A percentile compares a stretch with the other conserved stretches of the same genome.
Evolutionary conservation across 768 basidiomycete genomes (phyloP).

Genomic region (Nidularia sp.): DNA sequence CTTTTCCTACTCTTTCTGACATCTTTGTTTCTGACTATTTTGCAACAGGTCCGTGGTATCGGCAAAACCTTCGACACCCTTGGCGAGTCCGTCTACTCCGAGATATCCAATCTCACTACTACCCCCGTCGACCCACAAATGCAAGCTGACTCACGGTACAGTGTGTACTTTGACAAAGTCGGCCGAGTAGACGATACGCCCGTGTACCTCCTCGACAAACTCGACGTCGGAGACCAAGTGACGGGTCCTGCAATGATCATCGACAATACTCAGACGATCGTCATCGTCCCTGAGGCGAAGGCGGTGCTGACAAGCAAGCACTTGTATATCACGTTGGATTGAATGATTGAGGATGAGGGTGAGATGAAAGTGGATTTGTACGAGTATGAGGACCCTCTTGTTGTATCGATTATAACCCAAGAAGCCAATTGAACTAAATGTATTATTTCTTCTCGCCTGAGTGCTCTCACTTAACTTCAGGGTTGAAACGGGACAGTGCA

Average conservation of each 20-base stretch:
- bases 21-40: neutral
- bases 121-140: constrained; percentile 23
- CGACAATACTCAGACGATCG: constrained; percentile 93
- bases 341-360: neutral
- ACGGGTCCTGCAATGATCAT: constrained; percentile 92
- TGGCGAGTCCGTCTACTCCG: constrained; percentile 74
- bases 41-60: constrained; percentile 71
- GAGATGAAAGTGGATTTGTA: no score
- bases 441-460: neutral
- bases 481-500: neutral
- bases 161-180: constrained; percentile 79
- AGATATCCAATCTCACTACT: constrained; percentile 53
- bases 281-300: constrained; percentile 71
- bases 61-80: constrained; percentile 86
- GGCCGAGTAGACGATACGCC: constrained; percentile 79
- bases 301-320: constrained; percentile 69
- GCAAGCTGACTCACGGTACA: constrained; percentile 49
- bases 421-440: no score
- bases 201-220: constrained; percentile 64
- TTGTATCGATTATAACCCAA: no score
- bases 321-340: constrained; percentile 49
- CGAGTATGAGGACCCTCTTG: no score
- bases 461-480: neutral
- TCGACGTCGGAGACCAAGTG: constrained; percentile 68
- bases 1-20: neutral